Evolutionary conservation across 495 filamentous ascomycete genomes (phyloP).

Genomic region (Xylaria curta): DNA sequence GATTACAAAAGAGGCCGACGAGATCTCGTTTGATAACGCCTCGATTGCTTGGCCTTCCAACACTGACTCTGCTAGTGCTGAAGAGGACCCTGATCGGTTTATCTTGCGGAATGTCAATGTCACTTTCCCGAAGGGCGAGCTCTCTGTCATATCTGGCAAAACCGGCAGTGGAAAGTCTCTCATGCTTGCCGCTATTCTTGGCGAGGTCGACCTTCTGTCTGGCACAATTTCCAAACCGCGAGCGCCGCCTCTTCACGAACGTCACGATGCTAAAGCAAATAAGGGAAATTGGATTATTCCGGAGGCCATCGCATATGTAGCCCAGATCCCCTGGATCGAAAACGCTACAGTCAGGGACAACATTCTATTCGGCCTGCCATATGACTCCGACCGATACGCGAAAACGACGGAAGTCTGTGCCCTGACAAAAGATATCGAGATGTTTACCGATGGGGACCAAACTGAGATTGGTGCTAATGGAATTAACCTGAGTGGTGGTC

Average conservation of each 20-base stretch:
- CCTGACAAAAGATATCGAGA: conserved; percentile 73
- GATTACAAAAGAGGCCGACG: conserved; percentile 60
- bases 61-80: conserved; percentile 40
- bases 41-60: conserved; percentile 79
- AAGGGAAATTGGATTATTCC: conserved; percentile 74
- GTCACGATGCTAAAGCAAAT: conserved; percentile 64
- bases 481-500: conserved; percentile 83
- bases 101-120: conserved; percentile 67
- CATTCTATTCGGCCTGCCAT: conserved; percentile 76
- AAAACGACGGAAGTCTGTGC: conserved; percentile 73
- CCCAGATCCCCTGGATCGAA: conserved; percentile 87
- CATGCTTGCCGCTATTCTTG: conserved; percentile 67
- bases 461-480: conserved; percentile 85
- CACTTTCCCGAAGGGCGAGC: conserved; percentile 67
- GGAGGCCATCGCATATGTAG: conserved; percentile 73
- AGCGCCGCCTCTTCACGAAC: conserved; percentile 49
- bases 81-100: conserved; percentile 62
- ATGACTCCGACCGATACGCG: conserved; percentile 66
- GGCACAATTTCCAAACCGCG: conserved; percentile 61
- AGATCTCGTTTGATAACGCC: conserved; percentile 71
- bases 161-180: conserved; percentile 74
- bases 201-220: conserved; percentile 64
- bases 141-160: conserved; percentile 74
- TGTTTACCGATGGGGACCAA: conserved; percentile 73
- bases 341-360: conserved; percentile 79